Evolutionary conservation across 2,329 filamentous ascomycete species (phyloP).

Genomic region (Phyllosticta capitalensis): DNA sequence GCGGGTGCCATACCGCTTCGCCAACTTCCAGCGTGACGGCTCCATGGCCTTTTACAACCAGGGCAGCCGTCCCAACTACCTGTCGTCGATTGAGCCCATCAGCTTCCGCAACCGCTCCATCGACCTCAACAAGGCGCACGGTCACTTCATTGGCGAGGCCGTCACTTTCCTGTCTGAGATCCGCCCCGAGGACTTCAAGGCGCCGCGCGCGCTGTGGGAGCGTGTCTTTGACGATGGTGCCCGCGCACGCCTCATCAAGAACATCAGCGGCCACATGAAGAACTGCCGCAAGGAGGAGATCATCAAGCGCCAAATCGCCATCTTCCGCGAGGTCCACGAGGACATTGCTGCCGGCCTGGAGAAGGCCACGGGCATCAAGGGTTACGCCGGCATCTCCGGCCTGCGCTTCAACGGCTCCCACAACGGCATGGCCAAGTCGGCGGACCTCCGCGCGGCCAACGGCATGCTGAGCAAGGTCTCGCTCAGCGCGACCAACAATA

Average conservation of each 20-base stretch:
- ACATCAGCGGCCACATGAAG: slow-evolving; percentile 53
- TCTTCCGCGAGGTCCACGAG: slow-evolving; percentile 53
- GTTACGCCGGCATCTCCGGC: slow-evolving; percentile 47
- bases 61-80: slow-evolving; percentile 48
- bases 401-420: slow-evolving; percentile 52
- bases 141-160: slow-evolving; percentile 40
- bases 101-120: slow-evolving; percentile 38
- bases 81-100: slow-evolving; percentile 44
- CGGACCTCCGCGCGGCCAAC: slow-evolving; percentile 41
- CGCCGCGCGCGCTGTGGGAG: slow-evolving; percentile 50
- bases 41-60: slow-evolving; percentile 60
- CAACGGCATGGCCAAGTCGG: slow-evolving; percentile 49
- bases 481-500: slow-evolving; percentile 29
- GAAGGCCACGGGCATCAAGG: slow-evolving; percentile 54
- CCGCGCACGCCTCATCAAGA: slow-evolving; percentile 49
- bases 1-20: slow-evolving; percentile 47
- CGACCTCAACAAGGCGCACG: slow-evolving; percentile 41
- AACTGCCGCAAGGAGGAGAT: slow-evolving; percentile 50
- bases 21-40: slow-evolving; percentile 65
- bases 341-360: slow-evolving; percentile 50
- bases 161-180: slow-evolving; percentile 44
- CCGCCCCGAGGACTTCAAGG: slow-evolving; percentile 45
- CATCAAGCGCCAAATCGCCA: slow-evolving; percentile 54
- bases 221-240: slow-evolving; percentile 52
- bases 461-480: slow-evolving; percentile 33